These are phyloP conservation scores for Backusella australiensis DNA, from an alignment of 192 early-diverging fungal species.

Conservation along the genomic window DNA sequence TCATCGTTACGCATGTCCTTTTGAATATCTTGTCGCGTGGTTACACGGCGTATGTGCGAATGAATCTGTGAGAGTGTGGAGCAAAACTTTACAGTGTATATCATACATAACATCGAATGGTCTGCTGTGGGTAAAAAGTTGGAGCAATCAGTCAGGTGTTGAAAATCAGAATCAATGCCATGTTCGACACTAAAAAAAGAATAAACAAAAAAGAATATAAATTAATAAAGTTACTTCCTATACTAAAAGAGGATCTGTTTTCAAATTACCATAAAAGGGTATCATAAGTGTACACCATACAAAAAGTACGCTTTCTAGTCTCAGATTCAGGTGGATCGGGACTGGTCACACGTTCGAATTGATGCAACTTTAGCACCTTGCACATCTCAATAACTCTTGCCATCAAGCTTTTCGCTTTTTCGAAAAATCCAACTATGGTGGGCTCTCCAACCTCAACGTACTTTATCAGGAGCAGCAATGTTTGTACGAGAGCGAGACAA, in stretches of 20 bases:
- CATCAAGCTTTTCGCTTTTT: conserved; percentile 9
- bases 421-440: neutral
- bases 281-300: conserved; percentile 17
- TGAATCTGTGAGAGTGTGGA: conserved; percentile 8
- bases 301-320: conserved; percentile 17
- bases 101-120: neutral
- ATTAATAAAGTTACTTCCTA: neutral
- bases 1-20: neutral
- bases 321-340: conserved; percentile 6
- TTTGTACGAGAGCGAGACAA: conserved; percentile 6
- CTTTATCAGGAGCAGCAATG: neutral
- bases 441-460: neutral
- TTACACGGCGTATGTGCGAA: conserved; percentile 5
- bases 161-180: neutral
- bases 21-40: neutral
- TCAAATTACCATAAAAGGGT: conserved; percentile 14
- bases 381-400: conserved; percentile 7
- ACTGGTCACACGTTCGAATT: neutral
- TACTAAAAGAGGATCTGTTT: neutral
- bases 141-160: neutral
- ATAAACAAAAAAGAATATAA: neutral
- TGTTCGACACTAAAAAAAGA: conserved; percentile 10
- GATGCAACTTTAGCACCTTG: conserved; percentile 1
- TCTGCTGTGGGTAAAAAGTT: neutral
- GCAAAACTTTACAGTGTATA: neutral